These are phyloP conservation scores for Sclerotinia spermophila DNA, from an alignment of 2,329 filamentous ascomycete species.

Conservation along the genomic window DNA sequence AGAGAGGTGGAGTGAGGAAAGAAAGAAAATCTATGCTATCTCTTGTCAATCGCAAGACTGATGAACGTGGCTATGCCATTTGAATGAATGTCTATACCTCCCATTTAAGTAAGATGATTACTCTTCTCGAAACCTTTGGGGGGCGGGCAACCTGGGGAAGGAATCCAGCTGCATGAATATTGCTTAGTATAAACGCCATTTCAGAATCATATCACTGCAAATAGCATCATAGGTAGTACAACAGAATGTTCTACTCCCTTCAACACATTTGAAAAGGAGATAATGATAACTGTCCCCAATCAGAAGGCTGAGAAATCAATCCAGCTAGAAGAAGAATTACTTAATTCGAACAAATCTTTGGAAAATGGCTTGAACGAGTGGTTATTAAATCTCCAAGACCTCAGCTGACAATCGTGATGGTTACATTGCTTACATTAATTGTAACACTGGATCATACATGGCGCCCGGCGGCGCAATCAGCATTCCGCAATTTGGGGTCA, in stretches of 20 bases:
- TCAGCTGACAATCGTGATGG: background rate
- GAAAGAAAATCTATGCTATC: background rate
- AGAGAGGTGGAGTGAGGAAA: background rate
- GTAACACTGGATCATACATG: background rate
- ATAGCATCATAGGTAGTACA: background rate
- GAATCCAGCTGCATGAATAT: background rate
- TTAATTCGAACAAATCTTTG: background rate
- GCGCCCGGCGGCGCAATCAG: background rate
- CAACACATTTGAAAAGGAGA: background rate
- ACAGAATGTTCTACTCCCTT: background rate
- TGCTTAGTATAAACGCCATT: background rate
- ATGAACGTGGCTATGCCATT: background rate
- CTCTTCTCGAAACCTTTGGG: background rate
- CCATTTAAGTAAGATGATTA: background rate
- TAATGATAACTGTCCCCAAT: background rate
- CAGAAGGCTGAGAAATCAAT: background rate
- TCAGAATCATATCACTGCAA: background rate
- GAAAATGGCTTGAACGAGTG: background rate
- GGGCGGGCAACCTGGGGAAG: background rate
- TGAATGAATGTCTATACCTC: too few relatives aligned
- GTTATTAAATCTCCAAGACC: background rate
- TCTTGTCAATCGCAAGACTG: background rate
- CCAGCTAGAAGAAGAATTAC: background rate
- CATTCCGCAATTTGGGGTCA: background rate
- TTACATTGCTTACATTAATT: background rate